A percentile compares a stretch with the other conserved stretches of the same genome.
Evolutionary conservation across 306 rosid genomes (phyloP).

Genomic region (Boehmeria nivea): DNA sequence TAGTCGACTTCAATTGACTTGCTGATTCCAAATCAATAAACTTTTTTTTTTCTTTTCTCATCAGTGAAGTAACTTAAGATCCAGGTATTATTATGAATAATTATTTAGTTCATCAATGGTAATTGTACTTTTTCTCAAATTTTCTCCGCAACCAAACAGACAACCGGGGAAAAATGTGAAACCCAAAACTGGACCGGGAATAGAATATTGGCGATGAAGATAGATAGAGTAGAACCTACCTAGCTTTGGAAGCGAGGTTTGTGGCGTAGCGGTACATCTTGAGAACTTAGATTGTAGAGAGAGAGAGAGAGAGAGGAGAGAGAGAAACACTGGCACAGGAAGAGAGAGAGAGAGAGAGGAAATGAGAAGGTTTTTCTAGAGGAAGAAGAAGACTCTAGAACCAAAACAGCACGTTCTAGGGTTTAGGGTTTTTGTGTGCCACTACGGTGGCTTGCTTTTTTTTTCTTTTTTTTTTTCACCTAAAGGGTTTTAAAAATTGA

Average conservation of each 20-base stretch:
- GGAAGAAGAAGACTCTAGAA: constrained; percentile 63
- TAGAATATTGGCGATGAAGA: neutral
- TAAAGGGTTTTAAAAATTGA: too few relatives aligned
- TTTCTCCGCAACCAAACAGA: constrained; percentile 9
- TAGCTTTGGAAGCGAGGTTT: constrained; percentile 72
- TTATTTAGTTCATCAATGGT: too few relatives aligned
- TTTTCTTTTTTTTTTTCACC: too few relatives aligned
- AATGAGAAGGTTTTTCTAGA: constrained; percentile 29
- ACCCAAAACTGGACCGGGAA: neutral
- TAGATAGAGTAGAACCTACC: constrained; percentile 32
- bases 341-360: neutral
- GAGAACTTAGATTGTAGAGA: constrained; percentile 9
- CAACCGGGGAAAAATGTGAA: neutral
- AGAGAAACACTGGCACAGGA: neutral
- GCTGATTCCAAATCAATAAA: too few relatives aligned
- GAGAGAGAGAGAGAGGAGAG: neutral
- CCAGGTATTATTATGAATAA: neutral
- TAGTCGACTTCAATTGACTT: neutral
- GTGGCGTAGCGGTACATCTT: constrained; percentile 83
- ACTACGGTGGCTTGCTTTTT: too few relatives aligned
- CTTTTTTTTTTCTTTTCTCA: too few relatives aligned
- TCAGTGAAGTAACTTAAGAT: neutral
- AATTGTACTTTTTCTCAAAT: neutral
- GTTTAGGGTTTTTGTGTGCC: constrained; percentile 67
- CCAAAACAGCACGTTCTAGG: constrained; percentile 34